Conservation (phyloP, 306 rosid genomes). For the Oemleria cerasiformis region DNA sequence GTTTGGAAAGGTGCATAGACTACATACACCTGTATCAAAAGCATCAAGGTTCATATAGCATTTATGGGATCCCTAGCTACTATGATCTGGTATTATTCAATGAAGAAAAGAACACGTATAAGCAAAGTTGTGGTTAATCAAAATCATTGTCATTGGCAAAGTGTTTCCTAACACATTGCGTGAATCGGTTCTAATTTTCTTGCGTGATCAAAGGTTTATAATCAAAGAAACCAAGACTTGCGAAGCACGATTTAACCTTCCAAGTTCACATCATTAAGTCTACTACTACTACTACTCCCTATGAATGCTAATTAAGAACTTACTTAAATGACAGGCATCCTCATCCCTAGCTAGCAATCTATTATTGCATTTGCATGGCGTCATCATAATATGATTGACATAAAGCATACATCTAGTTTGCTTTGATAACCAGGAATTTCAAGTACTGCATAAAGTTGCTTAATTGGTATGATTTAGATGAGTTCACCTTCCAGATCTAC, state of each 20-base stretch:
- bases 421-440: conserved; percentile 41
- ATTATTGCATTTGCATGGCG: conserved; percentile 30
- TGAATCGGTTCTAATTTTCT: conserved; percentile 13
- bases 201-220: conserved; percentile 31
- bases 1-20: conserved; percentile 3
- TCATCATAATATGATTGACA: conserved; percentile 27
- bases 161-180: conserved; percentile 21
- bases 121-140: conserved; percentile 11
- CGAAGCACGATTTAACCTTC: conserved; percentile 18
- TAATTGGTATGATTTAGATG: neutral
- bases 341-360: conserved; percentile 15
- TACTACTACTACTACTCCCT: conserved; percentile 5
- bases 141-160: conserved; percentile 27
- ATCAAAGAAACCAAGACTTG: conserved; percentile 33
- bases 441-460: conserved; percentile 23
- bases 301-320: conserved; percentile 14
- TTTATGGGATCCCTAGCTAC: neutral
- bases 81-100: neutral
- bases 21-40: neutral
- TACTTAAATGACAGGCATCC: conserved; percentile 29
- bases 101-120: neutral
- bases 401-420: conserved; percentile 31
- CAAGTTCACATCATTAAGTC: conserved; percentile 28
- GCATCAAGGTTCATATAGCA: conserved; percentile 6
- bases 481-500: neutral